Conservation (phyloP, 805 yeast genomes). For the Helenozyma rhizophorensis region DNA sequence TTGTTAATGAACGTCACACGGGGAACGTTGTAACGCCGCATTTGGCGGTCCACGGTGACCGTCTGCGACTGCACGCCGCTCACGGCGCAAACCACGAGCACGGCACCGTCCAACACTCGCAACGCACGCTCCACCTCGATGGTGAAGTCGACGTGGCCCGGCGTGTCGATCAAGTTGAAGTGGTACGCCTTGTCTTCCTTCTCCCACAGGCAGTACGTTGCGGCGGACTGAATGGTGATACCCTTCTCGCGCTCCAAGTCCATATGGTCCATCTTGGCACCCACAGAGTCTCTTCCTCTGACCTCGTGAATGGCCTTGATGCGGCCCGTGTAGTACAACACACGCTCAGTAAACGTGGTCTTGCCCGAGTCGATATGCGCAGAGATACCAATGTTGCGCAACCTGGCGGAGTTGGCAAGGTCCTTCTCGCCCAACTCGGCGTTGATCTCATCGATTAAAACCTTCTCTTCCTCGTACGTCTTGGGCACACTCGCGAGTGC, state of each 20-base stretch:
- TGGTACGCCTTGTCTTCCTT: conserved; percentile 67
- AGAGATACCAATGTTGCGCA: conserved; percentile 95
- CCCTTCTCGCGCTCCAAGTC: conserved; percentile 98
- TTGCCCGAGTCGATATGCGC: conserved; percentile 99
- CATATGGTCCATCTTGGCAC: conserved; percentile 99
- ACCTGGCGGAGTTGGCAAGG: conserved; percentile 43
- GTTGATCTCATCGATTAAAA: conserved; percentile 56
- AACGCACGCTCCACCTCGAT: conserved; percentile 98
- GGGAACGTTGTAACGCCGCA: conserved; percentile 97
- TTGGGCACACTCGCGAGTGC: conserved; percentile 21
- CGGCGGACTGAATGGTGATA: conserved; percentile 97
- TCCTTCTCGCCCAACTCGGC: conserved; percentile 49
- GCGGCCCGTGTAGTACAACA: conserved; percentile 91
- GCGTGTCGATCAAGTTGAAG: conserved; percentile 95
- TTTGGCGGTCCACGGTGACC: conserved; percentile 97
- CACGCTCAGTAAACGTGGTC: conserved; percentile 97
- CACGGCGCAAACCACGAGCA: conserved; percentile 96
- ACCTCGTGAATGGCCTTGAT: conserved; percentile 96
- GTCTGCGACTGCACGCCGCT: conserved; percentile 98
- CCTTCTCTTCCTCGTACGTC: conserved; percentile 72
- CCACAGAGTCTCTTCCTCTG: conserved; percentile 94
- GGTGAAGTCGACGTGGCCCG: conserved; percentile 98
- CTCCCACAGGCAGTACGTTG: conserved; percentile 96
- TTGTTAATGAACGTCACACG: conserved; percentile 94
- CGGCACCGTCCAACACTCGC: conserved; percentile 97